Percentiles rank a stretch among this genome's conserved stretches.
These are phyloP conservation scores for Spongispora temasekensis DNA, from an alignment of 1,284 basidiomycete genomes.

Conservation along the genomic window DNA sequence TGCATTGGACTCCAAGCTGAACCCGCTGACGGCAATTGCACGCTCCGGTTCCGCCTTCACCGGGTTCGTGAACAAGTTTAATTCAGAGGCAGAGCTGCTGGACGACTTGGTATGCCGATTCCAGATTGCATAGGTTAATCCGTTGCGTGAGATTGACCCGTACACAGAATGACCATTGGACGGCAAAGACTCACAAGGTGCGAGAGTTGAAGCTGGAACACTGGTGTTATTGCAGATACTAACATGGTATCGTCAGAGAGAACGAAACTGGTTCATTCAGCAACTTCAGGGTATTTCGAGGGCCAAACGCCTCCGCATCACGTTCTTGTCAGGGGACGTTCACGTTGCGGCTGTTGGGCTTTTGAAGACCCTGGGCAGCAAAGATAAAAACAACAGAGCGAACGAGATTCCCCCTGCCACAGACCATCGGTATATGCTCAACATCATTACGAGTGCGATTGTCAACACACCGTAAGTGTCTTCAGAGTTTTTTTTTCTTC, in stretches of 20 bases:
- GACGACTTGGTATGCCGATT: constrained; percentile 77
- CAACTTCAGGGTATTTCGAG: constrained; percentile 73
- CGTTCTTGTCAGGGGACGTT: constrained; percentile 90
- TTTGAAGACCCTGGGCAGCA: constrained; percentile 61
- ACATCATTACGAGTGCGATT: constrained; percentile 77
- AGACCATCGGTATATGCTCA: constrained; percentile 89
- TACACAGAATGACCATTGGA: constrained; percentile 86
- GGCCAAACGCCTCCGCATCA: constrained; percentile 64
- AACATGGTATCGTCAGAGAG: constrained; percentile 51
- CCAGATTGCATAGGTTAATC: not conserved
- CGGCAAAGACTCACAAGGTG: constrained; percentile 78
- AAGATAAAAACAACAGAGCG: constrained; percentile 48
- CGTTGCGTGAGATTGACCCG: constrained; percentile 1
- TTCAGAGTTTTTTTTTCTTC: too few relatives aligned
- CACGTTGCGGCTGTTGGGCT: constrained; percentile 85
- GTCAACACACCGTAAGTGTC: constrained; percentile 75
- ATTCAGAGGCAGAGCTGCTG: constrained; percentile 86
- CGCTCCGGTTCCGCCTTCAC: constrained; percentile 67
- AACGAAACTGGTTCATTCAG: constrained; percentile 89
- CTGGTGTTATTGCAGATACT: not conserved
- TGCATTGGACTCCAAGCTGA: constrained; percentile 78
- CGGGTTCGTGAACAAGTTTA: constrained; percentile 90
- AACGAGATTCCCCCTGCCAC: constrained; percentile 48
- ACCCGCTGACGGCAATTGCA: constrained; percentile 78
- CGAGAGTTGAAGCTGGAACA: not conserved